Evolutionary conservation across 2,329 filamentous ascomycete species (phyloP).

Genomic region (Sphaerulina populicola): DNA sequence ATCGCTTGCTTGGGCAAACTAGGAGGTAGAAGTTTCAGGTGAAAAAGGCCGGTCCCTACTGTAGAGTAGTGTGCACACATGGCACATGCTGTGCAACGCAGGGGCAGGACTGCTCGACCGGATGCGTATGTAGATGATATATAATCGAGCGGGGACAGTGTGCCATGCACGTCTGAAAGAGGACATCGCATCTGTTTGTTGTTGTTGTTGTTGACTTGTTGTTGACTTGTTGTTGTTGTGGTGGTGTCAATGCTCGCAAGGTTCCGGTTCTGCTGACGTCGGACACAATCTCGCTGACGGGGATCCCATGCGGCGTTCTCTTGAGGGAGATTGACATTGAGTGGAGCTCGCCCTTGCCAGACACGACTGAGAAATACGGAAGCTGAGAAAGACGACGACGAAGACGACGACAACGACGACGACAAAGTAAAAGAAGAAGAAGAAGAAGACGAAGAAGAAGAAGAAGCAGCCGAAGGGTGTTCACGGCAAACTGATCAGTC

Average conservation of each 20-base stretch:
- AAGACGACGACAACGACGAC: no score
- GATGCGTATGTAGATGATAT: no score
- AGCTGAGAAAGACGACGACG: no score
- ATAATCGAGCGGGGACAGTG: no score
- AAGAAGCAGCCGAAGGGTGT: neutral
- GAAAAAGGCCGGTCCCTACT: neutral
- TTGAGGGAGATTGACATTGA: neutral
- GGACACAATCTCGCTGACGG: conserved; percentile 1
- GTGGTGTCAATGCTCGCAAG: neutral
- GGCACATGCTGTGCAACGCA: neutral
- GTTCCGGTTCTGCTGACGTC: neutral
- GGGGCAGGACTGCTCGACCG: neutral
- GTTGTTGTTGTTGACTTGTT: neutral
- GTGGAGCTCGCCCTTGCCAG: neutral
- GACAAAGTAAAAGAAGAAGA: neutral
- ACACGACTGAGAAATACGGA: neutral
- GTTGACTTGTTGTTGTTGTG: neutral
- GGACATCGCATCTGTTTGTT: no score
- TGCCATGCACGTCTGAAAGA: no score
- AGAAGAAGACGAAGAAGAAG: neutral
- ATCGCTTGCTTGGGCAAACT: neutral
- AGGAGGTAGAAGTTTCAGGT: neutral
- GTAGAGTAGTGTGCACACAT: neutral
- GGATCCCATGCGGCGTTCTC: neutral
- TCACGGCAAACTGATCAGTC: neutral